A percentile compares a stretch with the other conserved stretches of the same genome.
phyloP scores from a whole-genome alignment of 352 stramenopile species.

The Plasmopara viticola region DNA sequence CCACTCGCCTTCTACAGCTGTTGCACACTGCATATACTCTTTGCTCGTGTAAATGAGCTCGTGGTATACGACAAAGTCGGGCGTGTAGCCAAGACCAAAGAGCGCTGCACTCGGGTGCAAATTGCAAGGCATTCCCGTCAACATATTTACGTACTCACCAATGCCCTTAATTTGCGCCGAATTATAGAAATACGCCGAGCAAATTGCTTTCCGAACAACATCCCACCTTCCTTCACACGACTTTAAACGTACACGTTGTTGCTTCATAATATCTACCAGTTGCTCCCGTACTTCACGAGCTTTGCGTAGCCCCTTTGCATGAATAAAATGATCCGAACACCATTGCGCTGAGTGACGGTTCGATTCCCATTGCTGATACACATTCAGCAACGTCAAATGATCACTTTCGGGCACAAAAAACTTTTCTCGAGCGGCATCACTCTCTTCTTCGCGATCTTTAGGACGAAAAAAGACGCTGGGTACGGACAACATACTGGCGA shows the following conservation, averaged over 20 bases:
- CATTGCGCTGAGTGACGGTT: slow-evolving; percentile 94
- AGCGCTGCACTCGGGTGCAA: slow-evolving; percentile 96
- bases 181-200: slow-evolving; percentile 99
- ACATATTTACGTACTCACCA: slow-evolving; percentile 99
- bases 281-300: slow-evolving; percentile 91
- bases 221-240: slow-evolving; percentile 93
- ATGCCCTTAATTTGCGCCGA: slow-evolving; percentile 98
- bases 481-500: slow-evolving; percentile 97
- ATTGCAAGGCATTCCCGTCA: slow-evolving; percentile 96
- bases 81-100: slow-evolving; percentile 97
- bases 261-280: slow-evolving; percentile 98
- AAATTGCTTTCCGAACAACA: slow-evolving; percentile 97
- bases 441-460: slow-evolving; percentile 97
- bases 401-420: slow-evolving; percentile 99
- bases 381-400: slow-evolving; percentile 96
- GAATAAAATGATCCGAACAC: slow-evolving; percentile 96
- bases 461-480: slow-evolving; percentile 96
- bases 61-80: slow-evolving; percentile 99
- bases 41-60: slow-evolving; percentile 99
- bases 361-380: slow-evolving; percentile 92
- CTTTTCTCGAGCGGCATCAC: slow-evolving; percentile 95
- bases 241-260: slow-evolving; percentile 89
- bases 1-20: slow-evolving; percentile 98
- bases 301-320: slow-evolving; percentile 92
- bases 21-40: slow-evolving; percentile 97